Evolutionary conservation across 78 protist genomes (phyloP).

Genomic region (Dictyostelium capitatum): DNA sequence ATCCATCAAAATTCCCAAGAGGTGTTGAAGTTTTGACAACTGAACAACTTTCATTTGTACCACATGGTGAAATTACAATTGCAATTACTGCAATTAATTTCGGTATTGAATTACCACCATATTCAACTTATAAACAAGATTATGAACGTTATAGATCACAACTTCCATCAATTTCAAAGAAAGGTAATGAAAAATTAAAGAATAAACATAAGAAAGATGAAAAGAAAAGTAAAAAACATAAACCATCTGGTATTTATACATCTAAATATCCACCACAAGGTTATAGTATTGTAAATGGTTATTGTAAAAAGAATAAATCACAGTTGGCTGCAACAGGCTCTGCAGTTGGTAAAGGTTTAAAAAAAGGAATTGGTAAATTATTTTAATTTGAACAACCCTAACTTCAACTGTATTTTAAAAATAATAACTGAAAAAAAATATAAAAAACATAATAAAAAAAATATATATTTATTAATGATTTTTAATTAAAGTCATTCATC

Average conservation of each 20-base stretch:
- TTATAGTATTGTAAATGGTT: slow-evolving; percentile 48
- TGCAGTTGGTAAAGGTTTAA: neutral
- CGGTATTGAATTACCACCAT: slow-evolving; percentile 31
- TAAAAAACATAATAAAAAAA: too few relatives aligned
- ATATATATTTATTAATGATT: too few relatives aligned
- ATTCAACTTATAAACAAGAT: slow-evolving; percentile 20
- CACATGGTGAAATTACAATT: slow-evolving; percentile 58
- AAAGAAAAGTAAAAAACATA: neutral
- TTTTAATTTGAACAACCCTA: neutral
- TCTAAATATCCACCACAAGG: slow-evolving; percentile 54
- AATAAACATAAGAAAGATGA: slow-evolving; percentile 12
- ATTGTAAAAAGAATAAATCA: slow-evolving; percentile 28
- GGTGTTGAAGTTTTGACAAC: slow-evolving; percentile 10
- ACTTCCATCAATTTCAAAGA: slow-evolving; percentile 34
- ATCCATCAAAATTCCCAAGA: slow-evolving; percentile 36
- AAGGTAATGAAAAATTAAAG: slow-evolving; percentile 60
- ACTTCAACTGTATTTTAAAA: too few relatives aligned
- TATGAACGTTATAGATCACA: slow-evolving; percentile 24
- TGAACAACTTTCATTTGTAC: slow-evolving; percentile 28
- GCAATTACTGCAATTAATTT: slow-evolving; percentile 63
- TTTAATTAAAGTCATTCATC: too few relatives aligned
- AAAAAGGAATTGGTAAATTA: neutral
- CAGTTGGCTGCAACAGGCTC: neutral
- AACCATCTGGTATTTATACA: slow-evolving; percentile 20
- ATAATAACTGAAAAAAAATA: too few relatives aligned